Base-by-base conservation (phyloP, 2,329 filamentous ascomycete species). In the Nothophoma quercina region DNA sequence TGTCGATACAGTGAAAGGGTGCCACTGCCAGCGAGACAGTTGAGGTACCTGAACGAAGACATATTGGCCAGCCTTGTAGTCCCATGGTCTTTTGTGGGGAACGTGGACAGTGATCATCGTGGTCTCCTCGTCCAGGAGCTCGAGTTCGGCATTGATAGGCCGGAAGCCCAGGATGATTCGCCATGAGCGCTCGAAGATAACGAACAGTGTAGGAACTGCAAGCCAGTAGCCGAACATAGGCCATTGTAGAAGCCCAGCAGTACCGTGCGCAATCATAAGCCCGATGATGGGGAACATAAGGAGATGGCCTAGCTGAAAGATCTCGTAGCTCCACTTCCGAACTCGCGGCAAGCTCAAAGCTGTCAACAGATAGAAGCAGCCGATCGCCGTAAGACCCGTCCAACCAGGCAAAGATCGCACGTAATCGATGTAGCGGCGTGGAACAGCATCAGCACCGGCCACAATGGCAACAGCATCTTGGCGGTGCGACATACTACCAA, bases 241-340 rank as follows among this genome's bases (percentile, higher is more conserved):
- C 66, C 72, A 79, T 56, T 85, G 82, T 0, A 85, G 63, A 0
- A 85, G 66, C 2, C 67, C 75, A 0, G 75, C 72, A 0, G 81
- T 81, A 0, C 83, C 83, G 57, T 86, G 83, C 0, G 80, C 82
- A 65, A 79, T 80, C 60, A 85, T 75, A 0, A 85, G 70, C 0
- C 78, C 82, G 22, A 85, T 79, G 16, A 85, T 81, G 7, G 82
- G 83, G 33, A 80, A 85, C 80, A 85, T 84, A 29, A 85, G 76
- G 6, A 85, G 55, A 56, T 85, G 83, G 0, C 78, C 80, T 0
- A 84, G 70, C 57, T 85, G 83, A 55, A 86, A 86, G 16, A 84
- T 59, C 57, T 86, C 81, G 44, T 85, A 85, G 56, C 77, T 82
- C 75, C 78, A 78, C 12, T 72, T 77, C 0, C 83, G 75, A 0